phyloP scores from a whole-genome alignment of 371 early-diverging fungal species.

The Mucor circinelloides region DNA sequence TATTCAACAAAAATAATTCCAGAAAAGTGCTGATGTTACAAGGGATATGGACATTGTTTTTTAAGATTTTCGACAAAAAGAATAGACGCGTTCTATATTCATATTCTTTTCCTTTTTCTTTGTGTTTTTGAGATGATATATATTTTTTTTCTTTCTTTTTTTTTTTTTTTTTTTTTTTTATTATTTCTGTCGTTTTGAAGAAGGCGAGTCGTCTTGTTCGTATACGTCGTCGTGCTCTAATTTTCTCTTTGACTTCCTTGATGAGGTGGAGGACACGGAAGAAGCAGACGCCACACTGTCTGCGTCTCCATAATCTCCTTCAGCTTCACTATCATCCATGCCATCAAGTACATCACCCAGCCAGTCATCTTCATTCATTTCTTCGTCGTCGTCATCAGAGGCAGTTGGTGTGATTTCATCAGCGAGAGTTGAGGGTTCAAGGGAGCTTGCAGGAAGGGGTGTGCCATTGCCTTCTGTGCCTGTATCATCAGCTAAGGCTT shows the following conservation, averaged over 20 bases:
- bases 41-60: too few species aligned
- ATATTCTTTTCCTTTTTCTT: too few species aligned
- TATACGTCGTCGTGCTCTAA: neutral
- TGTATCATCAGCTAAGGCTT: constrained; percentile 29
- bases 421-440: neutral
- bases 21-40: too few species aligned
- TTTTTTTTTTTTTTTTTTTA: neutral
- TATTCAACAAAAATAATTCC: too few species aligned
- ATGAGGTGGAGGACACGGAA: neutral
- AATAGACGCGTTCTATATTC: too few species aligned
- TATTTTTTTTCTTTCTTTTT: too few species aligned
- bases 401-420: neutral
- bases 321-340: neutral
- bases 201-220: neutral
- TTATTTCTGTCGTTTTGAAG: neutral
- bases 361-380: neutral
- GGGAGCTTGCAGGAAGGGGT: neutral
- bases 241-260: neutral
- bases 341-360: neutral
- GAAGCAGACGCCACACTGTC: neutral
- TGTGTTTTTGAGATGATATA: too few species aligned
- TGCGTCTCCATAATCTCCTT: neutral
- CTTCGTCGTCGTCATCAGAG: neutral
- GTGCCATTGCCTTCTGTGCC: neutral
- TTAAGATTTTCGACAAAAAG: too few species aligned